Conservation (phyloP, 139 green algal genomes). For the Ostreobium quekettii region DNA sequence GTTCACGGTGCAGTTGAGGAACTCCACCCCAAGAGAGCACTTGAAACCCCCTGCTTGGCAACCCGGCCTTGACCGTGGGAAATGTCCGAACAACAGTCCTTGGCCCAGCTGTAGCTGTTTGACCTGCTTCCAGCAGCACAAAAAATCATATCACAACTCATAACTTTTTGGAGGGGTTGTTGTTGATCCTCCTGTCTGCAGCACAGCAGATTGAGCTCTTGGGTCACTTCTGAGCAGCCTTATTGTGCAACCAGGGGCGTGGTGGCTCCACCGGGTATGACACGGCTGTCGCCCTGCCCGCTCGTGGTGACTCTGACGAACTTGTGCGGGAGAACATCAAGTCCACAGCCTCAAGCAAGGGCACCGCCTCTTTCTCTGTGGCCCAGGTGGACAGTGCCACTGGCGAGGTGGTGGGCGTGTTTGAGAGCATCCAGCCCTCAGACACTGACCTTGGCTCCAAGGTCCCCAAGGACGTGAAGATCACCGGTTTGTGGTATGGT, state of each 20-base stretch:
- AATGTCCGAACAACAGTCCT: not conserved
- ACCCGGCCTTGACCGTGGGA: not conserved
- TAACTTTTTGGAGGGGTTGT: no score
- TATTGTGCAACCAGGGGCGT: no score
- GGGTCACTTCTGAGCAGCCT: no score
- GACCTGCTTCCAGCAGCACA: no score
- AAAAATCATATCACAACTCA: no score
- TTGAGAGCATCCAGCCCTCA: conserved; percentile 96
- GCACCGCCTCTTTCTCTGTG: conserved; percentile 81
- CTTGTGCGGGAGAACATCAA: conserved; percentile 95
- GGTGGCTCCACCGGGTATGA: conserved; percentile 94
- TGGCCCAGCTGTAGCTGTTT: not conserved
- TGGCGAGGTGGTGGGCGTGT: conserved; percentile 95
- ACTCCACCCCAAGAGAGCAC: no score
- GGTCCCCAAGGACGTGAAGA: conserved; percentile 98
- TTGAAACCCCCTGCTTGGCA: no score
- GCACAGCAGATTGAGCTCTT: no score
- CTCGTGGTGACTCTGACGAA: conserved; percentile 72
- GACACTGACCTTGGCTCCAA: conserved; percentile 98
- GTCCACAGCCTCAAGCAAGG: conserved; percentile 69
- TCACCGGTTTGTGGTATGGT: conserved; percentile 91
- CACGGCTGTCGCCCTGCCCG: conserved; percentile 92
- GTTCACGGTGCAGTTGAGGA: no score
- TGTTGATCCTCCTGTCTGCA: no score
- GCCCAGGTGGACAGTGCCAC: conserved; percentile 83